phyloP scores from a whole-genome alignment of 352 stramenopile species.

The Elongisporangium prolatum region DNA sequence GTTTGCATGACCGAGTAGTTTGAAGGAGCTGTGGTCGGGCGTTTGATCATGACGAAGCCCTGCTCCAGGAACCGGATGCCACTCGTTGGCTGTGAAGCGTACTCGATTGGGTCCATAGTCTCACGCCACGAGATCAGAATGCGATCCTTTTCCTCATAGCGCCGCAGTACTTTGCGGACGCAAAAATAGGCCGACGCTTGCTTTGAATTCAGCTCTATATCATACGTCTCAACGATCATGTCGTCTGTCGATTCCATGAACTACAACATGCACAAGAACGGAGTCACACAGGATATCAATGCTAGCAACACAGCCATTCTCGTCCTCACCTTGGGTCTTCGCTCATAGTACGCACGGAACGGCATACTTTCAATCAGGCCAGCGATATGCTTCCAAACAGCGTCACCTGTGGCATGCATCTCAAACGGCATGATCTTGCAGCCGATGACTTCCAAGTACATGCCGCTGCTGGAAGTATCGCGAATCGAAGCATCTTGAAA shows the following conservation, averaged over 20 bases:
- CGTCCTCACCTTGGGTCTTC: conserved; percentile 13
- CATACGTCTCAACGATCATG: conserved; percentile 54
- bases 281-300: conserved; percentile 6
- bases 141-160: conserved; percentile 40
- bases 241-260: conserved; percentile 37
- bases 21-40: conserved; percentile 22
- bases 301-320: background rate
- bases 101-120: conserved; percentile 49
- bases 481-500: conserved; percentile 27
- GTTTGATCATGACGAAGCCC: conserved; percentile 48
- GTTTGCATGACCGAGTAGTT: conserved; percentile 43
- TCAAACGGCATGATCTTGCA: conserved; percentile 34
- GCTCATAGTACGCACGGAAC: conserved; percentile 31
- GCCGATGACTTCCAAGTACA: conserved; percentile 33
- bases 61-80: conserved; percentile 48
- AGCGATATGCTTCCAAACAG: conserved; percentile 27
- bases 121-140: conserved; percentile 52
- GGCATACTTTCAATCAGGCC: conserved; percentile 29
- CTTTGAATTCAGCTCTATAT: conserved; percentile 46
- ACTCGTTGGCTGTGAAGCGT: conserved; percentile 29
- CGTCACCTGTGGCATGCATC: conserved; percentile 21
- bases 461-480: conserved; percentile 20
- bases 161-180: conserved; percentile 47
- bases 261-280: conserved; percentile 9
- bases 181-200: conserved; percentile 41